Conservation (phyloP, 352 stramenopile species). For the Phytophthora pinifolia region DNA sequence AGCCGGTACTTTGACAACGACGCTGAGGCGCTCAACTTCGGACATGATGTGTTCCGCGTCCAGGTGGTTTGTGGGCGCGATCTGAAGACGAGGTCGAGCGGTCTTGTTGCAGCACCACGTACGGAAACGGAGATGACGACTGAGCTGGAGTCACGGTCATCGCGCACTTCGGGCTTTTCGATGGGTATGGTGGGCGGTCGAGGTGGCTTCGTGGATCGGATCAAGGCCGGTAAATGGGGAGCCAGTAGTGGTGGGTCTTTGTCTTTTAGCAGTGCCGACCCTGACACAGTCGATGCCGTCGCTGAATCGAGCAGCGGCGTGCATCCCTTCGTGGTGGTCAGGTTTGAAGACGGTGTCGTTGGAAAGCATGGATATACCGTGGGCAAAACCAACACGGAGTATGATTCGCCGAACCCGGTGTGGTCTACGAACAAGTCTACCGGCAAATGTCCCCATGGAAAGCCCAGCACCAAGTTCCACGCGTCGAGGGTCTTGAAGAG, state of each 20-base stretch:
- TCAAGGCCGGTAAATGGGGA: slow-evolving; percentile 71
- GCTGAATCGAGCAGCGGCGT: slow-evolving; percentile 27
- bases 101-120: not conserved
- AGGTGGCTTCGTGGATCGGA: slow-evolving; percentile 61
- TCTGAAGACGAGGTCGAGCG: slow-evolving; percentile 28
- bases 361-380: slow-evolving; percentile 61
- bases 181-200: slow-evolving; percentile 42
- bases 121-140: slow-evolving; percentile 21
- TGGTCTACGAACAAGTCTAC: slow-evolving; percentile 74
- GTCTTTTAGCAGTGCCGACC: slow-evolving; percentile 30
- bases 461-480: slow-evolving; percentile 60
- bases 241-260: slow-evolving; percentile 21
- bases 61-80: slow-evolving; percentile 68
- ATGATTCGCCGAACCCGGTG: slow-evolving; percentile 62
- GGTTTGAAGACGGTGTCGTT: slow-evolving; percentile 53
- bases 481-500: slow-evolving; percentile 57
- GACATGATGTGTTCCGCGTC: slow-evolving; percentile 77
- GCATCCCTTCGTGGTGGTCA: slow-evolving; percentile 75
- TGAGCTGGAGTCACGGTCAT: slow-evolving; percentile 21
- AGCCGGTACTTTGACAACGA: slow-evolving; percentile 80
- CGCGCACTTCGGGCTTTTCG: slow-evolving; percentile 54
- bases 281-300: slow-evolving; percentile 18
- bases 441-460: slow-evolving; percentile 62
- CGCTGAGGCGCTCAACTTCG: slow-evolving; percentile 73
- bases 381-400: slow-evolving; percentile 87